Evolutionary conservation across 2,329 filamentous ascomycete genomes (phyloP).

Genomic region (Dichotomopilus funicola): DNA sequence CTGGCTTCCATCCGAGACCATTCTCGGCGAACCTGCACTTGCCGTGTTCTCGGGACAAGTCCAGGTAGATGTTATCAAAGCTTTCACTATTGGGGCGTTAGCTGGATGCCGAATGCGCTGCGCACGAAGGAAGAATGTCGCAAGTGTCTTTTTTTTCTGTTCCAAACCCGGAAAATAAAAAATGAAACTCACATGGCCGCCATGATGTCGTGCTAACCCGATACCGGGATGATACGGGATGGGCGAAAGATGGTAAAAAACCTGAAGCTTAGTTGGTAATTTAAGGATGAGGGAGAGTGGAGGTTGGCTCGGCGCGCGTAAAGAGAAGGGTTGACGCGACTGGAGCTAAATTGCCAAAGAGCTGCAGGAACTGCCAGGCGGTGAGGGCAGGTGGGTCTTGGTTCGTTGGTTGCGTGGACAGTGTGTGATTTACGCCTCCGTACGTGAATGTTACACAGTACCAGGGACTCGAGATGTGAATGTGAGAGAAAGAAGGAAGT

Average conservation of each 20-base stretch:
- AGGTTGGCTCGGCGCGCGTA: conserved; percentile 1
- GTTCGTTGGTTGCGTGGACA: neutral
- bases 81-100: conserved; percentile 58
- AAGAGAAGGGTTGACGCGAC: conserved; percentile 13
- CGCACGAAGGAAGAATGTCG: neutral
- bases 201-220: conserved; percentile 12
- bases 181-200: conserved; percentile 21
- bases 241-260: conserved; percentile 1
- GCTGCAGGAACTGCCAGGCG: conserved; percentile 8
- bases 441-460: no score
- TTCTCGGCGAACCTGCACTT: conserved; percentile 93
- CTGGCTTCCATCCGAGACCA: conserved; percentile 92
- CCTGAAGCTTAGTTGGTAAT: neutral
- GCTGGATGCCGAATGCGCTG: conserved; percentile 11
- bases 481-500: no score
- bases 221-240: neutral
- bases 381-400: neutral
- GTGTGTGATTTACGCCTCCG: neutral
- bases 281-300: neutral
- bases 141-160: neutral
- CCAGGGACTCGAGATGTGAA: no score
- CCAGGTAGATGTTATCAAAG: conserved; percentile 95
- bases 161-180: neutral
- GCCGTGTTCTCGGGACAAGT: conserved; percentile 85
- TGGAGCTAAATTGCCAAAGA: conserved; percentile 11